A percentile compares a stretch with the other conserved stretches of the same genome.
Conservation (phyloP, 352 stramenopile species). For the Globisporangium megalacanthum region DNA sequence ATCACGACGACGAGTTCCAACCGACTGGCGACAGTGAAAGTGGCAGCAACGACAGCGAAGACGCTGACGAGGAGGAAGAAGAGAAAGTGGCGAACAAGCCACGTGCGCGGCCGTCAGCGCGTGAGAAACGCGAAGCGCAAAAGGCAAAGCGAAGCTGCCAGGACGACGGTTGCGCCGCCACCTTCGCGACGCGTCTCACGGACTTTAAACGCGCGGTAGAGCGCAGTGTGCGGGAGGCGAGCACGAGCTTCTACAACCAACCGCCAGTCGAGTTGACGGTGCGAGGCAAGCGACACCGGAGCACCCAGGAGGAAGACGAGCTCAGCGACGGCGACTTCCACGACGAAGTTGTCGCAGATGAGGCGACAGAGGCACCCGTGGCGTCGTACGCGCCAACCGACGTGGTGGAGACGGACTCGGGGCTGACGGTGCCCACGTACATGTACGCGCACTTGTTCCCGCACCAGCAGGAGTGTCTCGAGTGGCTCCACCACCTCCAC, state of each 20-base stretch:
- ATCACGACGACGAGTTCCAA: not conserved
- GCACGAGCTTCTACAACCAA: conserved; percentile 45
- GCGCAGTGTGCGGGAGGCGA: conserved; percentile 17
- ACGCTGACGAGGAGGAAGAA: conserved; percentile 2
- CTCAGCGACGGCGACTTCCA: conserved; percentile 34
- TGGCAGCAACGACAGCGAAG: conserved; percentile 7
- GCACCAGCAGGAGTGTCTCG: conserved; percentile 93
- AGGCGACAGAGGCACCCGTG: not conserved
- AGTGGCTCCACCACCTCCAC: conserved; percentile 97
- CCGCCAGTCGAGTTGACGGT: conserved; percentile 13
- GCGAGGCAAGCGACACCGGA: not conserved
- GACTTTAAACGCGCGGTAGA: conserved; percentile 25
- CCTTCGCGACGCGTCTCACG: conserved; percentile 18
- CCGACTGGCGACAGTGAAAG: not conserved
- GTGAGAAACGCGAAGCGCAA: conserved; percentile 10
- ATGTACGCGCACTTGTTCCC: conserved; percentile 84
- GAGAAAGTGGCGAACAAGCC: not conserved
- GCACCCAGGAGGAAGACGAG: conserved; percentile 7
- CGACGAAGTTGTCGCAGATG: conserved; percentile 14
- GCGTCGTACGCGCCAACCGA: conserved; percentile 44
- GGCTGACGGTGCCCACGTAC: conserved; percentile 60
- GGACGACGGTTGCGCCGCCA: conserved; percentile 31
- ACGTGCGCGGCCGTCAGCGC: conserved; percentile 1
- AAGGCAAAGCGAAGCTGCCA: conserved; percentile 18
- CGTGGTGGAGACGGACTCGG: conserved; percentile 51